phyloP scores from a whole-genome alignment of 2,329 filamentous ascomycete genomes.

The Pezicula neosporulosa region DNA sequence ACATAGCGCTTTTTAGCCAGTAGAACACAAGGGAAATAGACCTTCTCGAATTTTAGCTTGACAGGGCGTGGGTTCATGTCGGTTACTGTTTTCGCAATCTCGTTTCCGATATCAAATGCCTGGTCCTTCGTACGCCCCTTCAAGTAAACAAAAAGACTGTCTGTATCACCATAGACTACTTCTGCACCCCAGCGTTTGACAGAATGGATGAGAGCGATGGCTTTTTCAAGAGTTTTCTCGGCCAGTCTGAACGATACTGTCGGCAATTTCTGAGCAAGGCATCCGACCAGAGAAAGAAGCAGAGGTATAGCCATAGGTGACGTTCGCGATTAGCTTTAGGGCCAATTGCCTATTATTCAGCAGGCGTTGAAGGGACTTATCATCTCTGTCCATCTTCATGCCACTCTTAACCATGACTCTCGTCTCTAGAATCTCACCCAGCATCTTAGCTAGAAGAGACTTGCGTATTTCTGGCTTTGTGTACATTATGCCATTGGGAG shows the following conservation, averaged over 20 bases:
- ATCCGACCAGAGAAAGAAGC: slow-evolving; percentile 95
- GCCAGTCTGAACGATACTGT: slow-evolving; percentile 95
- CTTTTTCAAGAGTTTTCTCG: slow-evolving; percentile 89
- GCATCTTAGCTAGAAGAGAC: slow-evolving; percentile 91
- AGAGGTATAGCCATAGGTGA: slow-evolving; percentile 97
- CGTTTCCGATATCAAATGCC: slow-evolving; percentile 88
- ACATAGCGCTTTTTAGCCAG: slow-evolving; percentile 98
- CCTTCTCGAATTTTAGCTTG: slow-evolving; percentile 98
- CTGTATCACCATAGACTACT: slow-evolving; percentile 96
- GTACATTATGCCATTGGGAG: slow-evolving; percentile 97
- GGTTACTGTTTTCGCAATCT: slow-evolving; percentile 85
- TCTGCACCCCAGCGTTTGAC: slow-evolving; percentile 87
- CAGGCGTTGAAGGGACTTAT: slow-evolving; percentile 79
- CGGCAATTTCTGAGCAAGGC: slow-evolving; percentile 96
- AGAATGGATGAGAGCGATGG: slow-evolving; percentile 89
- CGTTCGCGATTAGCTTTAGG: slow-evolving; percentile 95
- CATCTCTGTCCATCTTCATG: slow-evolving; percentile 91
- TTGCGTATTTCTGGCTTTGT: slow-evolving; percentile 80
- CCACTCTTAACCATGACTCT: slow-evolving; percentile 96
- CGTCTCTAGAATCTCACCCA: slow-evolving; percentile 92
- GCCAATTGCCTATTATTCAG: slow-evolving; percentile 93
- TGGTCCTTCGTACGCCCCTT: slow-evolving; percentile 83
- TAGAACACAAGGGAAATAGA: slow-evolving; percentile 92
- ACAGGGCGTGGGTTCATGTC: slow-evolving; percentile 86
- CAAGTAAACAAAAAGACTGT: slow-evolving; percentile 88